A percentile compares a stretch with the other conserved stretches of the same genome.
Evolutionary conservation across 441 rosid species (phyloP).

Genomic region (Gossypium trilobum): DNA sequence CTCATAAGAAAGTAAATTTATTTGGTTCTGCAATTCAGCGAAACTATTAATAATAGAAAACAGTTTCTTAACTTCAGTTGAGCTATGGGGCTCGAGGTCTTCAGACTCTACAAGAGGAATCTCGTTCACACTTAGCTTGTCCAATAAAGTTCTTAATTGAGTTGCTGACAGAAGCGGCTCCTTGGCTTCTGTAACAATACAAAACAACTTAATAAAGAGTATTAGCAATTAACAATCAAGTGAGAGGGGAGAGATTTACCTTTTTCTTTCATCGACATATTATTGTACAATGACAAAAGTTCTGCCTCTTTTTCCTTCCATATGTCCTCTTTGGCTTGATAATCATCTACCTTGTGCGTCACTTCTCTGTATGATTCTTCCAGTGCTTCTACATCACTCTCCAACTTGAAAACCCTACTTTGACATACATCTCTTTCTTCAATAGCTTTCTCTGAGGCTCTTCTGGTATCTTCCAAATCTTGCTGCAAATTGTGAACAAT

Average conservation of each 20-base stretch:
- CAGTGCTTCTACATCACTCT: constrained; percentile 39
- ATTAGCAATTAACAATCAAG: not conserved
- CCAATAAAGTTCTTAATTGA: constrained; percentile 45
- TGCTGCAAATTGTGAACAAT: constrained; percentile 52
- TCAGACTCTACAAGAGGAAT: constrained; percentile 23
- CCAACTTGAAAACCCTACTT: constrained; percentile 45
- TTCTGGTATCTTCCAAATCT: constrained; percentile 36
- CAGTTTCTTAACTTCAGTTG: constrained; percentile 49
- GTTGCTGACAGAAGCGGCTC: constrained; percentile 40
- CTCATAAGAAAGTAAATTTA: constrained; percentile 38
- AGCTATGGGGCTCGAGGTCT: constrained; percentile 32
- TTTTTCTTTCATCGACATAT: constrained; percentile 11
- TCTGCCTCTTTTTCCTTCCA: constrained; percentile 19
- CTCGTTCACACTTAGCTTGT: constrained; percentile 47
- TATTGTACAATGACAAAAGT: constrained; percentile 8
- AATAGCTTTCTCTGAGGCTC: constrained; percentile 30
- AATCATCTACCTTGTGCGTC: constrained; percentile 37
- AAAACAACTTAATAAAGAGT: constrained; percentile 2
- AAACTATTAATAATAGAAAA: constrained; percentile 46
- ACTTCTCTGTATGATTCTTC: constrained; percentile 45
- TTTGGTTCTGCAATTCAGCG: constrained; percentile 44
- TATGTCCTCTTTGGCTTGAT: constrained; percentile 23
- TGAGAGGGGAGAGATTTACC: constrained; percentile 6
- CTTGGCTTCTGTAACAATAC: constrained; percentile 43
- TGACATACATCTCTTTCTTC: constrained; percentile 51